Base-by-base conservation (phyloP, 1,284 basidiomycete species). In the Apiotrichum mycotoxinovorans region DNA sequence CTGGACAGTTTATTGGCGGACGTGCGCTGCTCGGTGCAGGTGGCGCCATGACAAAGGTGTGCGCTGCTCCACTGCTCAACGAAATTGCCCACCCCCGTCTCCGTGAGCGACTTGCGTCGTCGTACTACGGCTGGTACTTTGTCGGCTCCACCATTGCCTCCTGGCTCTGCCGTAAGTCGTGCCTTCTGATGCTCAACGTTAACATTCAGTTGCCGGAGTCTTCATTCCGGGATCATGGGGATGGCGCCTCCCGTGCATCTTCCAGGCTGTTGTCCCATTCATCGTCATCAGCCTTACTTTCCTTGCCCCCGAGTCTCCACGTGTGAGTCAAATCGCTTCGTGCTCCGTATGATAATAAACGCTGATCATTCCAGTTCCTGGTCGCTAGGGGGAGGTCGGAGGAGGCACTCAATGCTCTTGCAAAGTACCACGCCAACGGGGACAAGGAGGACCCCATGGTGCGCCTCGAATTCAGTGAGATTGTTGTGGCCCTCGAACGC, bases 11-110 rank as follows among this genome's bases (percentile, higher is more conserved):
- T 62, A 51, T 65, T 55, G 40, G 67, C 47, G 62, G 59, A 35
- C 53, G 69, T 34, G 44, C 53, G 38, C 63, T 64, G 54, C 61
- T 63, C 51, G 68, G 66, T n/a, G 54, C 61, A 5, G 66, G 66
- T 2, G 66, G 60, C 14, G 62, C 66, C 46, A 64, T 71, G 45
- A 66, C 66, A 30, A 67, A 64, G 25, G 56, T 64, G 27, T 59
- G 55, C 33, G 67, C 62, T 0, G 61, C 65, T 0, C 49, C 61
- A 5, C 59, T 70, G 18, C 54, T 67, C 23, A 54, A 67, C 33
- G 61, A 66, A 50, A 56, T 69, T 23, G 57, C 56, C 37, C 66
- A 66, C 51, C 65, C 66, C 5, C 60, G 63, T 38, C 38, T 64
- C 1, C 57, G 63, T 27, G 49, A 52, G 12, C 49, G 23, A n/a